Evolutionary conservation across 2,329 filamentous ascomycete species (phyloP), one percentile per base, ranked within the genome.

Genomic region (Plenodomus lindquistii): DNA sequence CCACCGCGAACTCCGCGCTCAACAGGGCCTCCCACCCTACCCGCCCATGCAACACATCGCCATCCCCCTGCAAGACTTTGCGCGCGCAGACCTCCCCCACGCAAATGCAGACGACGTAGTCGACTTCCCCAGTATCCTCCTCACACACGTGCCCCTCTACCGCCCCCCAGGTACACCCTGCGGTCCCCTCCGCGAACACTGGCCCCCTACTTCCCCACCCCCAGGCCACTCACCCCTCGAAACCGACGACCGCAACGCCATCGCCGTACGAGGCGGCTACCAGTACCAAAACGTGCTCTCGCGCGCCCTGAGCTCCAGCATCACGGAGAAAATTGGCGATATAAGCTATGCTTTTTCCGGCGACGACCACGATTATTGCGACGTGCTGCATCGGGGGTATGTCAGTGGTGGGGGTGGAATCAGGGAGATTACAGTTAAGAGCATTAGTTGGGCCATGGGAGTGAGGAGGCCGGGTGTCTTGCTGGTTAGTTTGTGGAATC

Each of bases 361-460:
- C 10, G 94, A 99, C 63, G 94, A 99, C 67, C 94, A 99, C 75
- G 94, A 99, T 75, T 97, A 97, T 75, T 99, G 94, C 74, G 92
- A 96, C 65, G 76, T 97, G 6, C 80, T 86, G 0, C 94, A 99
- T 71, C 84, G 85, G 2, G 80, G 83, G 16, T 84, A 86, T 50
- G 75, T 78, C 0, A 81, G 79, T 4, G 82, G 80, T 20, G 83
- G 87, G 24, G 79, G 78, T 40, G 76, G 75, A 5, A 77, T 83
- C 19, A 72, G 74, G 19, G 94, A 99, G 70, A 95, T 97, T 56
- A 99, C 94, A 0, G 91, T 97, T 62, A 99, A 99, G 76, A 92
- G 88, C 65, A 85, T 95, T 59, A 95, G 87, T 65, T 96, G 93
- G 91, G 91, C 91, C 16, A 97, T 97, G 94, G 92, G 94, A 8